Percentiles rank a stretch among this genome's conserved stretches.
These are phyloP conservation scores for Alnus rubra DNA, from an alignment of 306 rosid species.

Conservation along the genomic window DNA sequence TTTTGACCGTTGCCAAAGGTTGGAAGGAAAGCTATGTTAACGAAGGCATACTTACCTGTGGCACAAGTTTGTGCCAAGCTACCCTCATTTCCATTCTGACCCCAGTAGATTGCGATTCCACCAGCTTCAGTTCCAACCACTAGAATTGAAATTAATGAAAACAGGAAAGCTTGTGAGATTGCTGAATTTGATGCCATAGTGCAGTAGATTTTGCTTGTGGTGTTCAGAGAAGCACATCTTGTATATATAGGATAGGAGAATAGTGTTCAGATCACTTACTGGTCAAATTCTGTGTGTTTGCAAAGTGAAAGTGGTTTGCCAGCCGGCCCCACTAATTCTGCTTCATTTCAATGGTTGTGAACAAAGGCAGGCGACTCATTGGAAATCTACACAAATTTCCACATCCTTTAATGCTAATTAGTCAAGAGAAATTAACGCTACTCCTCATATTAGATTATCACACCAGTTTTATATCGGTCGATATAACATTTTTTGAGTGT, in stretches of 20 bases:
- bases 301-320: not conserved
- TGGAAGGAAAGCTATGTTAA: constrained; percentile 45
- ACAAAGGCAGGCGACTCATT: not conserved
- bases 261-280: too few relatives aligned
- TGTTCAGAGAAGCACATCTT: constrained; percentile 10
- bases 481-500: too few relatives aligned
- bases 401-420: not conserved
- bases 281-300: not conserved
- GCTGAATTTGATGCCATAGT: constrained; percentile 32
- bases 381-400: constrained; percentile 1
- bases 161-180: constrained; percentile 24
- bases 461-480: too few relatives aligned
- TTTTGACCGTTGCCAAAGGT: constrained; percentile 52
- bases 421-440: not conserved
- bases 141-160: constrained; percentile 19
- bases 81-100: constrained; percentile 51
- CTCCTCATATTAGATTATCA: too few relatives aligned
- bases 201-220: not conserved
- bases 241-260: constrained; percentile 4
- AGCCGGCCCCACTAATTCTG: not conserved
- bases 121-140: not conserved
- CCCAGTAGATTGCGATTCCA: constrained; percentile 53
- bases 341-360: not conserved
- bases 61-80: constrained; percentile 53
- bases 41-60: constrained; percentile 46